Base-by-base conservation (phyloP, 169 alveolate species). In the Eimeria acervulina region DNA sequence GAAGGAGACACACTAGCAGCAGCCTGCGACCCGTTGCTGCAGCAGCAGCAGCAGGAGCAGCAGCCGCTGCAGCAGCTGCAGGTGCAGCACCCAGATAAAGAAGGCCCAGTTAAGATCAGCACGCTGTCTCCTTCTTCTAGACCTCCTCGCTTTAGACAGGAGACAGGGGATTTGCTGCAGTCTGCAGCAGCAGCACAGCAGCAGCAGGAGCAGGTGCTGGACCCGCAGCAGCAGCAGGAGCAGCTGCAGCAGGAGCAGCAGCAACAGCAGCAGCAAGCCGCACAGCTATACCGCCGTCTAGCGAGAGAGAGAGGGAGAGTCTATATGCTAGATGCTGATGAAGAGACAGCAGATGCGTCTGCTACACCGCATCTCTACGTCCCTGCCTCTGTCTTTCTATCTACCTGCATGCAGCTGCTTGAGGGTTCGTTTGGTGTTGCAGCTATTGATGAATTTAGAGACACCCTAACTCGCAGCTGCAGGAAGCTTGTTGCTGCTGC, bases 241-340 rank as follows among this genome's bases (percentile, higher is more conserved):
- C 55, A 47, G 12, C 5, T 47, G 55, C 70, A 83, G 74, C 55
- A 83, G 26, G 74, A 47, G 74, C 74, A 47, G 91, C 55, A 83
- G 91, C 70, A 83, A 72, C 91, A 51, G 74, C 55, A 52, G 74
- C 51, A 83, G 74, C 74, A 83, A 6, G 76, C 76, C 76, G 6
- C n/a, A 15, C 36, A 83, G 47, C 40, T 51, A 21, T 38, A 26
- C 70, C 33, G 31, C 12, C 85, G 95, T 7, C 87, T 89, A 7
- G 95, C 95, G 12, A 33, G 87, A 28, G 74, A 89, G 40, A 78
- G 68, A 38, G 55, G 68, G 31, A 36, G 44, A 28, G 87, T 68
- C 7, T 52, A 66, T 21, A 66, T 89, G 87, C 74, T 89, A 33
- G 80, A 89, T 31, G 95, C 52, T 15, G 95, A 89, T 85, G n/a